A percentile compares a stretch with the other conserved stretches of the same genome.
Evolutionary conservation across 192 early-diverging fungal genomes (phyloP).

Genomic region (Gigaspora rosea): DNA sequence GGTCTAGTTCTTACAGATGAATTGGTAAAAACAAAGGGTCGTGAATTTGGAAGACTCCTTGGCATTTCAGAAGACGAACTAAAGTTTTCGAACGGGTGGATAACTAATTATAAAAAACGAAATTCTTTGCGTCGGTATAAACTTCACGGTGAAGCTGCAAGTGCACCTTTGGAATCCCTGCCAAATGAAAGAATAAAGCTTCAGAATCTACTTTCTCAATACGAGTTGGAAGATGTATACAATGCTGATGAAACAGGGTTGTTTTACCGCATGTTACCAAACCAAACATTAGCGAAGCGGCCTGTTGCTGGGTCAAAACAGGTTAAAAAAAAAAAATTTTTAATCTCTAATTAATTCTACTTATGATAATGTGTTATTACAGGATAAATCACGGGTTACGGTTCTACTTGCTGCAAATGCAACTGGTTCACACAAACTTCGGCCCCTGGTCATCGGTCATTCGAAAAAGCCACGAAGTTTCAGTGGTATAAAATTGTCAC

Average conservation of each 20-base stretch:
- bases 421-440: neutral
- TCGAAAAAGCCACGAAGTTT: no score
- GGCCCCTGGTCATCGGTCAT: no score
- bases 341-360: no score
- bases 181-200: neutral
- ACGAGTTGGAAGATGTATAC: neutral
- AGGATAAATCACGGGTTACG: neutral
- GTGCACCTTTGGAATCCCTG: slow-evolving; percentile 8
- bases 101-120: slow-evolving; percentile 6
- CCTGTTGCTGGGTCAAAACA: neutral
- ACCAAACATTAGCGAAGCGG: neutral
- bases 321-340: neutral
- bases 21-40: neutral
- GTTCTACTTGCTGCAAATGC: neutral
- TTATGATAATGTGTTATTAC: neutral
- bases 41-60: neutral
- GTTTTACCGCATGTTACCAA: neutral
- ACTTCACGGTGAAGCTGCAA: slow-evolving; percentile 4
- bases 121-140: neutral
- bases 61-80: neutral
- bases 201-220: neutral
- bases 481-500: no score
- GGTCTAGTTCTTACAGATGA: neutral
- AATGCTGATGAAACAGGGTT: neutral
- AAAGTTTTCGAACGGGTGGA: neutral